Evolutionary conservation across 495 filamentous ascomycete species (phyloP), one percentile per base, ranked within the genome.

Genomic region (Penicillium nucicola): DNA sequence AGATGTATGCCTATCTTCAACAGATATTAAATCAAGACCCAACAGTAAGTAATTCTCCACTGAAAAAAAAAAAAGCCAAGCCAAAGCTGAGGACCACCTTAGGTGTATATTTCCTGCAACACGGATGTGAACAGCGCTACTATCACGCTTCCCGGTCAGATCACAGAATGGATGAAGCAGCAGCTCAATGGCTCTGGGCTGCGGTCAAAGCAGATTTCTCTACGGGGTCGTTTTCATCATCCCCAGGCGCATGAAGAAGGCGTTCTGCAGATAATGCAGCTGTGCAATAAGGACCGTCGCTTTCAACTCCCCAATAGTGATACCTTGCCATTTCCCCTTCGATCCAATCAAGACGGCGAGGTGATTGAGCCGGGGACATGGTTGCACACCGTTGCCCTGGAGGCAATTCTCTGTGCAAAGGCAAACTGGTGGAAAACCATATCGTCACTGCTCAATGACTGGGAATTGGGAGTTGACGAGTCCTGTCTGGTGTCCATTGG

Each of bases 91-190:
- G n/a, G 30, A 40, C 19, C 35, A 25, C 36, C 36, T 22, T 51
- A 75, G 70, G 68, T 65, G n/a, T 78, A 78, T 47, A 55, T 76
- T 15, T 74, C 75, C n/a, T 70, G 71, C 18, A 39, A 55, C 12
- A 73, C 62, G 22, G 75, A 77, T 44, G 57, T 67, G 15, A 65
- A 58, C 15, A 52, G 64, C 8, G 65, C 60, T n/a, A 78, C 75
- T 4, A 47, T 77, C 36, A 77, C 71, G 7, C 60, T 69, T 3
- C 52, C 66, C 7, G 51, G 48, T 2, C 45, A 48, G 2, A 57
- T 40, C n/a, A 50, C 53, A n/a, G n/a, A 40, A 53, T 17, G 15
- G 15, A 11, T 39, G 18, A 39, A 18, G 8, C 18, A 18, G 15
- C 14, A 39, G 15, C 9, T 39, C 18, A 18, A 18, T 7, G 36